These are phyloP conservation scores for Mucor saturninus DNA, from an alignment of 371 early-diverging fungal species.

Conservation along the genomic window DNA sequence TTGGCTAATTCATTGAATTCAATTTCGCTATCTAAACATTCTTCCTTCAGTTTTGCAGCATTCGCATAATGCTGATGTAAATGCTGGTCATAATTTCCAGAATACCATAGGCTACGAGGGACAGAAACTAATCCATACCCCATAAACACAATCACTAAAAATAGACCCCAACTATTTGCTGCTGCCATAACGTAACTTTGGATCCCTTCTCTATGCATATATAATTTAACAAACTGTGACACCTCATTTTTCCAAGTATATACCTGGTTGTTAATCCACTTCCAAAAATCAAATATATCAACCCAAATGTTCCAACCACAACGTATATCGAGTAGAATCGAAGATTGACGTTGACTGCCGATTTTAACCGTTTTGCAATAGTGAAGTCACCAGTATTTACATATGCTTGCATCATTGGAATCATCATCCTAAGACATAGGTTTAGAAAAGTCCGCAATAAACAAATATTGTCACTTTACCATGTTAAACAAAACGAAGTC, in stretches of 20 bases:
- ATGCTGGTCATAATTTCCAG: slow-evolving; percentile 62
- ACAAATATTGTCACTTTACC: slow-evolving; percentile 49
- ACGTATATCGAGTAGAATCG: slow-evolving; percentile 70
- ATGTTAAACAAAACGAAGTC: slow-evolving; percentile 88
- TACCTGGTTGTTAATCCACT: slow-evolving; percentile 54
- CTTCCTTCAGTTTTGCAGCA: slow-evolving; percentile 79
- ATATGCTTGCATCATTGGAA: slow-evolving; percentile 87
- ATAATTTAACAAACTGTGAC: slow-evolving; percentile 13
- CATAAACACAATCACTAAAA: slow-evolving; percentile 86
- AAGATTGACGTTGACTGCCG: slow-evolving; percentile 80
- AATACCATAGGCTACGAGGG: slow-evolving; percentile 85
- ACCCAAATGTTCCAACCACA: slow-evolving; percentile 62
- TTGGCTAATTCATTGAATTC: slow-evolving; percentile 73
- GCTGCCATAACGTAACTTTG: slow-evolving; percentile 88
- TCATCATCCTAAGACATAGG: slow-evolving; percentile 60
- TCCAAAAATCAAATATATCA: slow-evolving; percentile 74
- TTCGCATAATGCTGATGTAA: slow-evolving; percentile 70
- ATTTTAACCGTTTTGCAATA: slow-evolving; percentile 61
- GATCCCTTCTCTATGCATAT: slow-evolving; percentile 61
- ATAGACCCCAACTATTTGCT: slow-evolving; percentile 92
- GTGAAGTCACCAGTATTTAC: slow-evolving; percentile 87
- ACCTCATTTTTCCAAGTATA: background rate
- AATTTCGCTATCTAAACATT: slow-evolving; percentile 72
- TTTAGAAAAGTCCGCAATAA: background rate
- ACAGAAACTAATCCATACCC: slow-evolving; percentile 92